Conservation (phyloP, 441 rosid genomes). For the California macrophylla region DNA sequence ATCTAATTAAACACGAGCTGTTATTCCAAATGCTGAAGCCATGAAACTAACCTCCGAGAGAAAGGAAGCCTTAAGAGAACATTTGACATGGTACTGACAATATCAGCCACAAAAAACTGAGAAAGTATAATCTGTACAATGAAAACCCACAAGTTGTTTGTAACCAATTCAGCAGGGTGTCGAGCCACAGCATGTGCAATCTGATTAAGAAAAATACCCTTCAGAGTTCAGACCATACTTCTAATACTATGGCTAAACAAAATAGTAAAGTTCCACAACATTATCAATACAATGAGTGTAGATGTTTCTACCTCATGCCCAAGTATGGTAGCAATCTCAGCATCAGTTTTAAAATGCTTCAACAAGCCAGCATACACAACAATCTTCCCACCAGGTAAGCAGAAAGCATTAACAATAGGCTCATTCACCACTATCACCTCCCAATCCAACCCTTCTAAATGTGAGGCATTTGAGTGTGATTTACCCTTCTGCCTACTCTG, state of each 20-base stretch:
- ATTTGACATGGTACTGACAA: slow-evolving; percentile 63
- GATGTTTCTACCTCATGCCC: slow-evolving; percentile 61
- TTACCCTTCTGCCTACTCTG: slow-evolving; percentile 53
- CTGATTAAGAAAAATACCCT: slow-evolving; percentile 28
- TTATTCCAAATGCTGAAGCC: slow-evolving; percentile 1
- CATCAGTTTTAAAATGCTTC: slow-evolving; percentile 63
- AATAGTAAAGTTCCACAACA: not conserved
- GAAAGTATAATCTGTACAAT: slow-evolving; percentile 55
- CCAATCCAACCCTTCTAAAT: slow-evolving; percentile 79
- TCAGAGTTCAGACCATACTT: not conserved
- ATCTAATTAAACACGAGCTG: not conserved
- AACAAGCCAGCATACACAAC: slow-evolving; percentile 80
- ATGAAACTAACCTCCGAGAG: slow-evolving; percentile 56
- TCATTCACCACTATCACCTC: slow-evolving; percentile 83
- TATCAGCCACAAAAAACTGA: slow-evolving; percentile 67
- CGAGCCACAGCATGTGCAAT: slow-evolving; percentile 92
- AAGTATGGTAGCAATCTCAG: slow-evolving; percentile 77
- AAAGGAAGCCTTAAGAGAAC: slow-evolving; percentile 79
- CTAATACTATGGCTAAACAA: not conserved
- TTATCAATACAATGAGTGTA: not conserved
- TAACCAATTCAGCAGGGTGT: slow-evolving; percentile 59
- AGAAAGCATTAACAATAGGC: slow-evolving; percentile 64
- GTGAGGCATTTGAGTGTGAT: slow-evolving; percentile 34
- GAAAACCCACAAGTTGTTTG: slow-evolving; percentile 75
- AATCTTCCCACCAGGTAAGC: slow-evolving; percentile 83